Conservation (phyloP, 2,329 filamentous ascomycete species). For the Myriangium duriaei region DNA sequence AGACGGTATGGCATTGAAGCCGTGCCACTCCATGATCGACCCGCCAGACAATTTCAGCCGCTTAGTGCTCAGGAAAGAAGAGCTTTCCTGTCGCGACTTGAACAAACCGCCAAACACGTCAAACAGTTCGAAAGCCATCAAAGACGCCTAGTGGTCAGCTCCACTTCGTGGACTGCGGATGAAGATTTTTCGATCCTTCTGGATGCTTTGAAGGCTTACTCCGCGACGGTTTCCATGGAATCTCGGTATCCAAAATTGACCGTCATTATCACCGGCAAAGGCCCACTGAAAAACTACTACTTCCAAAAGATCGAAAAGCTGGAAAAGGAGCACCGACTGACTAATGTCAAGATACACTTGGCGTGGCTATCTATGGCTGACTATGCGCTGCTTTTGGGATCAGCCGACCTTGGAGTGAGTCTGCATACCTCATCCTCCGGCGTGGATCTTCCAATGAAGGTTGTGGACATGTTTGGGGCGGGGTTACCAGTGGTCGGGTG, state of each 20-base stretch:
- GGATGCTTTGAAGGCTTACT: slow-evolving; percentile 66
- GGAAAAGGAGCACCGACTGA: slow-evolving; percentile 48
- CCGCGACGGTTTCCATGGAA: slow-evolving; percentile 34
- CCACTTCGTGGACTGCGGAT: slow-evolving; percentile 93
- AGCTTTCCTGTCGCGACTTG: slow-evolving; percentile 51
- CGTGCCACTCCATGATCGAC: slow-evolving; percentile 72
- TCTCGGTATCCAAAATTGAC: slow-evolving; percentile 52
- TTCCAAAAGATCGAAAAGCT: slow-evolving; percentile 52
- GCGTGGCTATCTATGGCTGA: slow-evolving; percentile 76
- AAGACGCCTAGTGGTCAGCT: slow-evolving; percentile 68
- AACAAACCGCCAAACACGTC: slow-evolving; percentile 50
- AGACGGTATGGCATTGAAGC: slow-evolving; percentile 51
- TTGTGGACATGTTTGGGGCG: slow-evolving; percentile 97
- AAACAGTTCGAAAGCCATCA: slow-evolving; percentile 29
- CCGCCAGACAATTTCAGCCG: slow-evolving; percentile 70
- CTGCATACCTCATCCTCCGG: slow-evolving; percentile 89
- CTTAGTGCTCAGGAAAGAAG: slow-evolving; percentile 39
- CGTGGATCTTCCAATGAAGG: slow-evolving; percentile 96
- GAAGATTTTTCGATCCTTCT: slow-evolving; percentile 88
- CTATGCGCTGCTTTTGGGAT: slow-evolving; percentile 73
- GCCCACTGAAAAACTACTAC: slow-evolving; percentile 70
- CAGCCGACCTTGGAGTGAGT: slow-evolving; percentile 80
- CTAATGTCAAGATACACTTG: slow-evolving; percentile 60
- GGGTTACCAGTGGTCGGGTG: slow-evolving; percentile 85
- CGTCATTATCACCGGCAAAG: slow-evolving; percentile 89